These are phyloP conservation scores for Penstemon eatonii DNA, from an alignment of 257 asterid genomes.

Conservation along the genomic window DNA sequence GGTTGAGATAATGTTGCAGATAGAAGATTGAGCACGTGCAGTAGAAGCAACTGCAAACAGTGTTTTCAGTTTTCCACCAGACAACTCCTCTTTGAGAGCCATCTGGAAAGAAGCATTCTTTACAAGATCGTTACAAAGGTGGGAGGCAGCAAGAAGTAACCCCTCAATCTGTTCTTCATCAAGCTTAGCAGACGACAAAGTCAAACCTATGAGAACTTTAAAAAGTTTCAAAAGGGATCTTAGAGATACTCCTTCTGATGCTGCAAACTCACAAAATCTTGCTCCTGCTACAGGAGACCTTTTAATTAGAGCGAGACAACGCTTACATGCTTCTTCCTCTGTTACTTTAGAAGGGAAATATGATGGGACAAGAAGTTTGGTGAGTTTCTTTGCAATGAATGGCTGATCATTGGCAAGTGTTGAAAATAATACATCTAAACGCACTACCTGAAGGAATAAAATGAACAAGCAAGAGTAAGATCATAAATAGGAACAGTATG, in stretches of 20 bases:
- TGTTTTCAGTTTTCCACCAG: conserved; percentile 57
- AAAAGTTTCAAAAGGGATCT: conserved; percentile 66
- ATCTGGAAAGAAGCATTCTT: conserved; percentile 52
- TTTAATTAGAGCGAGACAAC: conserved; percentile 72
- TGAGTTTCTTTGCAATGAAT: conserved; percentile 71
- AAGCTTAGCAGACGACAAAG: conserved; percentile 51
- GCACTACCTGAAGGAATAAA: conserved; percentile 67
- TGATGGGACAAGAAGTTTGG: conserved; percentile 89
- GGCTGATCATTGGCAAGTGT: conserved; percentile 80
- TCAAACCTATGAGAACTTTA: conserved; percentile 49
- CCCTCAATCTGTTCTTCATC: conserved; percentile 59
- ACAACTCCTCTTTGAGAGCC: conserved; percentile 58
- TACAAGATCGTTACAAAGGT: conserved; percentile 59
- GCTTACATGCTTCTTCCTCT: conserved; percentile 85
- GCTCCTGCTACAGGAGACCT: conserved; percentile 92
- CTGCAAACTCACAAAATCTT: conserved; percentile 83
- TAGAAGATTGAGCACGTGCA: conserved; percentile 68
- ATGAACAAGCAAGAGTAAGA: conserved; percentile 19
- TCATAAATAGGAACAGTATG: conserved; percentile 11
- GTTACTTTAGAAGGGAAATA: conserved; percentile 76
- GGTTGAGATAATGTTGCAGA: conserved; percentile 69
- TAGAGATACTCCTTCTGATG: conserved; percentile 71
- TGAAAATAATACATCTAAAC: conserved; percentile 59
- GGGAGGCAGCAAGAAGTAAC: conserved; percentile 71
- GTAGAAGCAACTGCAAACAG: conserved; percentile 73